phyloP scores from a whole-genome alignment of 306 rosid genomes.

The Rosa multiflora region DNA sequence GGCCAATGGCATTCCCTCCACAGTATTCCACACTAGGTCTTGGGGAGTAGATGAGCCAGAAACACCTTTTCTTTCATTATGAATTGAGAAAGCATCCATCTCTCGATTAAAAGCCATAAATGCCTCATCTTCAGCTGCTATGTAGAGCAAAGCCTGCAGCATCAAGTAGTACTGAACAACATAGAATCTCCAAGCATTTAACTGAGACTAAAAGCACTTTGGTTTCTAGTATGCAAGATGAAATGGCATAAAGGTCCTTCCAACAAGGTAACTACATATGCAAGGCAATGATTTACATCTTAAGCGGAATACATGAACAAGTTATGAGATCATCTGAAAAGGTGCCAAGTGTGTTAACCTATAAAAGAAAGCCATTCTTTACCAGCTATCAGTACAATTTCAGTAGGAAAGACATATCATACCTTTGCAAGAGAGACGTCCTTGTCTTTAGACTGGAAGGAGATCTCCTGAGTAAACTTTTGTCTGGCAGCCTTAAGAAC shows the following conservation, averaged over 20 bases:
- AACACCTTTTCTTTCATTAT: background rate
- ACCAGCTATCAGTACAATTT: background rate
- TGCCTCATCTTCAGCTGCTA: conserved; percentile 20
- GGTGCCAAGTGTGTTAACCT: background rate
- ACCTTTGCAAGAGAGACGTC: conserved; percentile 16
- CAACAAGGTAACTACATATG: background rate
- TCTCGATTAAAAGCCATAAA: conserved; percentile 6
- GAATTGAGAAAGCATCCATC: conserved; percentile 15
- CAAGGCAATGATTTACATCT: background rate
- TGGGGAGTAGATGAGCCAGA: background rate
- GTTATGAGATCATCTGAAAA: background rate
- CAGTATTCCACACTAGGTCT: conserved; percentile 10
- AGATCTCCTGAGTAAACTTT: conserved; percentile 16
- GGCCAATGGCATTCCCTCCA: conserved; percentile 11
- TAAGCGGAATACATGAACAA: background rate
- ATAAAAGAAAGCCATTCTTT: too few relatives aligned
- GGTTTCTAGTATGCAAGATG: background rate
- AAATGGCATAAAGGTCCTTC: background rate
- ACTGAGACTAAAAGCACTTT: background rate
- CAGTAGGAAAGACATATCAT: background rate
- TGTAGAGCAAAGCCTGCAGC: conserved; percentile 18
- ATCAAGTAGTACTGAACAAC: background rate
- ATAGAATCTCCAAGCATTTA: background rate
- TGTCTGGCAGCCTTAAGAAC: conserved; percentile 20
- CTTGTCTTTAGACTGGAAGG: conserved; percentile 9